These are phyloP conservation scores for Trichoderma semiorbis DNA, from an alignment of 2,329 filamentous ascomycete genomes.

Conservation along the genomic window DNA sequence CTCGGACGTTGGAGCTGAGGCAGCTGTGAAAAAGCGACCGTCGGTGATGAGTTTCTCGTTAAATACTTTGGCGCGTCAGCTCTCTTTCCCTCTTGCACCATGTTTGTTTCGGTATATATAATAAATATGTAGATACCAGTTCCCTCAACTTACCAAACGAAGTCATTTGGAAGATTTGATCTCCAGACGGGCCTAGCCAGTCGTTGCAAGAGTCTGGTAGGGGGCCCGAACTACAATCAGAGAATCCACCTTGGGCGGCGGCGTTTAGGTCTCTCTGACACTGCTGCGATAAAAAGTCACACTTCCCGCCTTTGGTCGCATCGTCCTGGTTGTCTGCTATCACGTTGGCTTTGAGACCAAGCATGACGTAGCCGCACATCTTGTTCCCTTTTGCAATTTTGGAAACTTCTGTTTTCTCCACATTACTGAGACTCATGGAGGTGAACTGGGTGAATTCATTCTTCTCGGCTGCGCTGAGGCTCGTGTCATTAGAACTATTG, in stretches of 20 bases:
- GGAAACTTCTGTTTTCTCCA: background rate
- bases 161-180: background rate
- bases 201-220: background rate
- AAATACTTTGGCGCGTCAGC: background rate
- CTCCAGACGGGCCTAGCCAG: background rate
- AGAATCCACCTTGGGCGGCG: background rate
- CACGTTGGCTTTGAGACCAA: background rate
- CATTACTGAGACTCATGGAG: background rate
- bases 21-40: background rate
- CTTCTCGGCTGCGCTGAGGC: background rate
- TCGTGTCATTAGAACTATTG: background rate
- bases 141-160: background rate
- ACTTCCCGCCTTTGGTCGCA: background rate
- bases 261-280: background rate
- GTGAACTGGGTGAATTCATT: background rate
- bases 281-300: background rate
- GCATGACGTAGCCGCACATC: background rate
- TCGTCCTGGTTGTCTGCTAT: background rate
- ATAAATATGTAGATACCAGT: background rate
- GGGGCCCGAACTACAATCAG: background rate
- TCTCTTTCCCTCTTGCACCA: background rate
- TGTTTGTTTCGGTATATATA: background rate
- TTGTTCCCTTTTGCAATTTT: background rate
- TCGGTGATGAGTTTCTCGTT: background rate
- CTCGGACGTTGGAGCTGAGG: background rate